phyloP scores from a whole-genome alignment of 129 eudicot genomes.

The Pseudognaphalium luteoalbum region DNA sequence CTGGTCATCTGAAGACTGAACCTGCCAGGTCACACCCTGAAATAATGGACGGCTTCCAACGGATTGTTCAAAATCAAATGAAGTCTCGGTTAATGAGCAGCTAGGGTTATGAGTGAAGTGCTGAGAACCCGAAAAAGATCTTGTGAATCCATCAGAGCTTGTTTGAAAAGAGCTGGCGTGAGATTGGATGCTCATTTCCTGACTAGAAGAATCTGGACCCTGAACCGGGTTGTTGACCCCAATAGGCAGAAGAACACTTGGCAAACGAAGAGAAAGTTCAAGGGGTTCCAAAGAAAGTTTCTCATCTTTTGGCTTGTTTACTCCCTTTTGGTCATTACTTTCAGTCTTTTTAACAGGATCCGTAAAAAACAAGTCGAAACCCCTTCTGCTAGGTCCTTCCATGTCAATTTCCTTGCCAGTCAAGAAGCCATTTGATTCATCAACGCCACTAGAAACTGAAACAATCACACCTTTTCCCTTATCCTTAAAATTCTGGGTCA shows the following conservation, averaged over 20 bases:
- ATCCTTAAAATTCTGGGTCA: slow-evolving; percentile 53
- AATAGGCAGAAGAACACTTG: slow-evolving; percentile 77
- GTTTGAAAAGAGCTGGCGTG: slow-evolving; percentile 70
- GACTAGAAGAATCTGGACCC: slow-evolving; percentile 82
- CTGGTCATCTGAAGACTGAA: slow-evolving; percentile 52
- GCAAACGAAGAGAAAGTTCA: slow-evolving; percentile 93
- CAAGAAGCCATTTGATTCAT: slow-evolving; percentile 35
- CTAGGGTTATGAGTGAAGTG: slow-evolving; percentile 86
- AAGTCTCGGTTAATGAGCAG: slow-evolving; percentile 78
- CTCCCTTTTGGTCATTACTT: slow-evolving; percentile 39
- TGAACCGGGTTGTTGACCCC: slow-evolving; percentile 53
- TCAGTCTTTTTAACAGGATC: slow-evolving; percentile 67
- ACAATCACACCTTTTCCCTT: slow-evolving; percentile 78
- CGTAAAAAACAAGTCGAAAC: slow-evolving; percentile 71
- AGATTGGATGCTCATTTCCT: slow-evolving; percentile 79
- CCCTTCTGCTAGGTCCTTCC: slow-evolving; percentile 81
- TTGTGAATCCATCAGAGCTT: slow-evolving; percentile 82
- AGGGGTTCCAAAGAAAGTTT: slow-evolving; percentile 62
- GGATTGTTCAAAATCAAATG: slow-evolving; percentile 81
- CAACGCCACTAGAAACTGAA: slow-evolving; percentile 30
- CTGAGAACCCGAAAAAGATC: slow-evolving; percentile 92
- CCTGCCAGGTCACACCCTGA: slow-evolving; percentile 73
- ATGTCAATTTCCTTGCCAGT: slow-evolving; percentile 39
- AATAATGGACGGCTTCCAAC: slow-evolving; percentile 88
- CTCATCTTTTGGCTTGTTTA: slow-evolving; percentile 59